Conservation (phyloP, 805 yeast species). For the Candida palmyrensis region DNA sequence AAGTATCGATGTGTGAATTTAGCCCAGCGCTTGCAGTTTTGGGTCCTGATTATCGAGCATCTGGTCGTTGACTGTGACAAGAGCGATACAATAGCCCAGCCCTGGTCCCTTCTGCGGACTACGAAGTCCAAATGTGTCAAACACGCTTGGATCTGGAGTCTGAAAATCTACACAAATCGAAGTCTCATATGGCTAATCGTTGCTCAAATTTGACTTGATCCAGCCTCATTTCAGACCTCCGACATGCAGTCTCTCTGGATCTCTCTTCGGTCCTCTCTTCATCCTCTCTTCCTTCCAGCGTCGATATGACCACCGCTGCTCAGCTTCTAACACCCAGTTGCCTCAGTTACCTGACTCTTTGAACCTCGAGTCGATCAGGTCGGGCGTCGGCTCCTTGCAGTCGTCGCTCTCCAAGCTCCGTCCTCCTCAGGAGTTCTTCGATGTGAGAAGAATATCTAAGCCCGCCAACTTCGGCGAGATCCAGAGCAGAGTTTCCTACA, state of each 20-base stretch:
- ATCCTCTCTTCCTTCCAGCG: neutral
- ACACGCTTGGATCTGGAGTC: neutral
- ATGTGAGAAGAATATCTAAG: constrained; percentile 80
- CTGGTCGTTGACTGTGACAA: too few species aligned
- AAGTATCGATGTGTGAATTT: constrained; percentile 5
- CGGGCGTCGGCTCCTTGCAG: constrained; percentile 52
- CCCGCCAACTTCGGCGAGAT: constrained; percentile 87
- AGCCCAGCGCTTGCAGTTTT: too few species aligned
- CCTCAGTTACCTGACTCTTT: constrained; percentile 43
- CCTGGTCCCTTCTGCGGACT: too few species aligned
- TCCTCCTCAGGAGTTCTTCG: constrained; percentile 93
- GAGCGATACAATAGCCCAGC: too few species aligned
- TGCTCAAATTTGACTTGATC: too few species aligned
- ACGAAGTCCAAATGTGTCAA: neutral
- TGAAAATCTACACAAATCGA: neutral
- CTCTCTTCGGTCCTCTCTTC: neutral
- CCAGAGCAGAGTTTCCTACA: constrained; percentile 84
- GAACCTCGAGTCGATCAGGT: constrained; percentile 38
- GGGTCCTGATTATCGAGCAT: too few species aligned
- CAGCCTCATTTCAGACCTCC: too few species aligned
- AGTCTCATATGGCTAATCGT: too few species aligned
- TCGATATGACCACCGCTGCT: neutral
- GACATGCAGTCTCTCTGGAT: neutral
- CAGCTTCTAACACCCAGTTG: constrained; percentile 22
- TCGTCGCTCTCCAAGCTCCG: constrained; percentile 64